These are phyloP conservation scores for Theobroma cacao DNA, from an alignment of 345 rosid genomes.

Conservation along the genomic window DNA sequence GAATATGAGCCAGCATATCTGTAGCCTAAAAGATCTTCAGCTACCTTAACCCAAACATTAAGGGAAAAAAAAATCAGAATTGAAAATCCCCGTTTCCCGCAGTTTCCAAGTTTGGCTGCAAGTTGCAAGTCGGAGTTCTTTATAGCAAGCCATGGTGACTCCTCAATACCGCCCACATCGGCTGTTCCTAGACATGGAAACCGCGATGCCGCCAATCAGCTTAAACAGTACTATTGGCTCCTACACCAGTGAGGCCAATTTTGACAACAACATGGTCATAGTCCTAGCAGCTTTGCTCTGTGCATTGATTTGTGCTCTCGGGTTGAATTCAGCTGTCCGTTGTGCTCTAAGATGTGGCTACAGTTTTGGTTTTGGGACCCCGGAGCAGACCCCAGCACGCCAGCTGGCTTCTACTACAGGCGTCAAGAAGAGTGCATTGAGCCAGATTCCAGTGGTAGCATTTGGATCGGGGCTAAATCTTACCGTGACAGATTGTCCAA, in stretches of 20 bases:
- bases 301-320: background rate
- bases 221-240: background rate
- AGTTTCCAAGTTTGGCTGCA: background rate
- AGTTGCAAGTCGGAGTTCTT: background rate
- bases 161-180: background rate
- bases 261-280: constrained; percentile 4
- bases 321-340: constrained; percentile 2
- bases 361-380: background rate
- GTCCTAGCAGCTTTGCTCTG: constrained; percentile 8
- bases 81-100: background rate
- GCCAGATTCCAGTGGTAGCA: background rate
- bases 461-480: background rate
- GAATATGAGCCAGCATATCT: background rate
- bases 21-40: background rate
- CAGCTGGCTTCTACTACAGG: background rate
- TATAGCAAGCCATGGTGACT: background rate
- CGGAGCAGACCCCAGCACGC: background rate
- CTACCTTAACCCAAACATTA: background rate
- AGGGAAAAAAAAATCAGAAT: background rate
- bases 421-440: background rate
- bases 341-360: background rate
- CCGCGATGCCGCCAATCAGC: background rate
- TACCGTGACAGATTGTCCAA: constrained; percentile 9
- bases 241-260: background rate
- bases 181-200: background rate